These are phyloP conservation scores for Condylostoma magnum DNA, from an alignment of 169 alveolate species.

Conservation along the genomic window DNA sequence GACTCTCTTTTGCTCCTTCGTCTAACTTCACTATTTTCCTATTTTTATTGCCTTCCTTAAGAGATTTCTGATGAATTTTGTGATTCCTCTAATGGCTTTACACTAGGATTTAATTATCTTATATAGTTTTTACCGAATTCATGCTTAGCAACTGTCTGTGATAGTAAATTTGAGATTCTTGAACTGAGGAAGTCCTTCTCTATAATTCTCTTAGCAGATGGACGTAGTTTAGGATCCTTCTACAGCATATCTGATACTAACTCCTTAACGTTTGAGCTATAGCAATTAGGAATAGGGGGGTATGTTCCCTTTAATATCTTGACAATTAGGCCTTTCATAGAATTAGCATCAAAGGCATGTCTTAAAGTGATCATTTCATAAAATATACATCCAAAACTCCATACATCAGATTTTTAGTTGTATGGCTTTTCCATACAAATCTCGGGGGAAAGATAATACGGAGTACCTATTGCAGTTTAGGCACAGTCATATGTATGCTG, in stretches of 20 bases:
- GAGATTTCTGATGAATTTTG: background rate
- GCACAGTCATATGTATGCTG: slow-evolving; percentile 82
- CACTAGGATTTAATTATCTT: background rate
- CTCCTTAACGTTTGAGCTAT: slow-evolving; percentile 56
- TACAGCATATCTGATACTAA: slow-evolving; percentile 77
- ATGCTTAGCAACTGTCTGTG: slow-evolving; percentile 37
- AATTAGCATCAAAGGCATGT: slow-evolving; percentile 87
- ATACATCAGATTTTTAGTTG: slow-evolving; percentile 98
- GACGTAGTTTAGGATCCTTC: slow-evolving; percentile 74
- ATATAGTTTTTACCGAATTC: slow-evolving; percentile 28
- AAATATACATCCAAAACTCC: slow-evolving; percentile 97
- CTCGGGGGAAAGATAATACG: slow-evolving; percentile 99
- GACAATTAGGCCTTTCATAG: slow-evolving; percentile 72
- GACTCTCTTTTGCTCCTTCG: background rate
- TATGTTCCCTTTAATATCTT: slow-evolving; percentile 80
- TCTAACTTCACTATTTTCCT: background rate
- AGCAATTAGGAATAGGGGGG: slow-evolving; percentile 73
- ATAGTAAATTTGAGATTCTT: slow-evolving; percentile 30
- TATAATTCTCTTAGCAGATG: slow-evolving; percentile 66
- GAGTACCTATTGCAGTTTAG: slow-evolving; percentile 95
- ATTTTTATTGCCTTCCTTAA: background rate
- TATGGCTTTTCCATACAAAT: slow-evolving; percentile 96
- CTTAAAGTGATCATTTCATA: slow-evolving; percentile 87
- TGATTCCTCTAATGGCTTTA: background rate
- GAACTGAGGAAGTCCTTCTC: slow-evolving; percentile 58